Percentiles rank a stretch among this genome's conserved stretches.
Conservation (phyloP, 129 eudicot species). For the Artemisia tridentata region DNA sequence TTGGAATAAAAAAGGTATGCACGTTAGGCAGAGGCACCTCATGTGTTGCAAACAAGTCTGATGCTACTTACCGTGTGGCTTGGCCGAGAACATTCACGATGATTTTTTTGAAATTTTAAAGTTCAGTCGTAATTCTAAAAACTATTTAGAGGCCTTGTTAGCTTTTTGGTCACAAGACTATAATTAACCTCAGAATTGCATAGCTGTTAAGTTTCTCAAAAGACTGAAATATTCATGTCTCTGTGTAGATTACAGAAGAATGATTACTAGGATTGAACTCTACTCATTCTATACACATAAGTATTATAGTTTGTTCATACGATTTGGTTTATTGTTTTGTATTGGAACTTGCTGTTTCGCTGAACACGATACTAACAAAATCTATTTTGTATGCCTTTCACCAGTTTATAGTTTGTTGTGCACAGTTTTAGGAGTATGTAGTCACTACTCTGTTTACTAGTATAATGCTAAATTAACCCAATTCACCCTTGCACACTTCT, state of each 20-base stretch:
- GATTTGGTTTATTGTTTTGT: not conserved
- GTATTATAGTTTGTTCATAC: not conserved
- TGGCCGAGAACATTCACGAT: conserved; percentile 8
- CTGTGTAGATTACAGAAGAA: not conserved
- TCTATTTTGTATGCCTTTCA: too few relatives aligned
- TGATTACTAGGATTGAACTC: not conserved
- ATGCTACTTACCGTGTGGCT: not conserved
- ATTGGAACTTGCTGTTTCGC: not conserved
- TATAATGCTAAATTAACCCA: too few relatives aligned
- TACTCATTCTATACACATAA: conserved; percentile 2
- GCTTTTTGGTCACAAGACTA: not conserved
- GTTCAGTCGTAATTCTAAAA: not conserved
- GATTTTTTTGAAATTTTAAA: not conserved
- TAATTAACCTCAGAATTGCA: not conserved
- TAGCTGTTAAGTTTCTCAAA: not conserved
- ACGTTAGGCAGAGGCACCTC: too few relatives aligned
- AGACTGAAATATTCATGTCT: not conserved
- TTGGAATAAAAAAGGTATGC: conserved; percentile 90
- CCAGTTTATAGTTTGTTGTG: too few relatives aligned
- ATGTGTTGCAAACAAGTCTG: too few relatives aligned
- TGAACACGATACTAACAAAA: too few relatives aligned
- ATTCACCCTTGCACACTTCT: too few relatives aligned
- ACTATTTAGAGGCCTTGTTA: not conserved
- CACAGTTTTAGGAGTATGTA: too few relatives aligned
- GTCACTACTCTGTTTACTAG: too few relatives aligned